A percentile compares a stretch with the other conserved stretches of the same genome.
Evolutionary conservation across 768 basidiomycete species (phyloP).

Genomic region (Xerocomus potaroensis): DNA sequence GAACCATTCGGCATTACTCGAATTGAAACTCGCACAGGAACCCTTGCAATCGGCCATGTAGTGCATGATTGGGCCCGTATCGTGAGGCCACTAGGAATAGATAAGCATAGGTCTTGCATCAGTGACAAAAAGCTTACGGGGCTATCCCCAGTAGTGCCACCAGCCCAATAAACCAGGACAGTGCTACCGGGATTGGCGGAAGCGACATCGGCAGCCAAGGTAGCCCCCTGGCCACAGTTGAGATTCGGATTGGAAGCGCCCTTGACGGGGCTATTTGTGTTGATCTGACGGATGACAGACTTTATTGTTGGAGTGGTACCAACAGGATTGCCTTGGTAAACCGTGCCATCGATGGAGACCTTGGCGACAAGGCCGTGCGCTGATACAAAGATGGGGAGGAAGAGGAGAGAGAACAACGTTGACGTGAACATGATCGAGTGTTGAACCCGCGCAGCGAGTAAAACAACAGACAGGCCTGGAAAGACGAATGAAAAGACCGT

Average conservation of each 20-base stretch:
- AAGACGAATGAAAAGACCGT: conserved; percentile 2
- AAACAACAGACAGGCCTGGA: too few species aligned
- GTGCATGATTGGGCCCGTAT: conserved; percentile 65
- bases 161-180: conserved; percentile 53
- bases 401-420: conserved; percentile 12
- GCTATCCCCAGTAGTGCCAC: conserved; percentile 34
- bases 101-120: too few species aligned
- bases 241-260: conserved; percentile 52
- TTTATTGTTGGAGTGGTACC: conserved; percentile 35
- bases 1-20: conserved; percentile 63
- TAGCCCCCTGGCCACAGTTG: conserved; percentile 57
- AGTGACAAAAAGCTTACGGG: too few species aligned
- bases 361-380: conserved; percentile 44
- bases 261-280: conserved; percentile 49
- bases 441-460: conserved; percentile 23
- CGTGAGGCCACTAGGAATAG: conserved; percentile 56
- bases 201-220: conserved; percentile 45
- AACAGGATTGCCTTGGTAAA: conserved; percentile 42
- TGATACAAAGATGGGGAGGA: too few species aligned
- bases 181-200: conserved; percentile 56
- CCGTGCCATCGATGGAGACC: conserved; percentile 41
- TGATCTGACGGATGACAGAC: conserved; percentile 43
- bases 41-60: conserved; percentile 63
- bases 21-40: conserved; percentile 57
- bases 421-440: conserved; percentile 14